These are phyloP conservation scores for Phytophthora citrophthora DNA, from an alignment of 352 stramenopile species.

Conservation along the genomic window DNA sequence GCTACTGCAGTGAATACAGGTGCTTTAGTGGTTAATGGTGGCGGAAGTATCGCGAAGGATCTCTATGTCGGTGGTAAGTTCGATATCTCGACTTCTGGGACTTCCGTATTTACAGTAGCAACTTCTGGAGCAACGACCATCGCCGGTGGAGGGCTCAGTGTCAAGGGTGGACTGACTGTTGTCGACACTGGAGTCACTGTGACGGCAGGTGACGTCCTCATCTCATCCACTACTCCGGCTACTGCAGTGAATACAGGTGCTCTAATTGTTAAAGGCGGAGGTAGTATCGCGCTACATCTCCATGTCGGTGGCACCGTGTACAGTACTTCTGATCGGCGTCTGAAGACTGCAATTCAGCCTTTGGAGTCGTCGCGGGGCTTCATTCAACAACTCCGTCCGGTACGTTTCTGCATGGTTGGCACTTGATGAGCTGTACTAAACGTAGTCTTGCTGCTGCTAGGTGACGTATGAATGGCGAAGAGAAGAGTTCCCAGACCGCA, in stretches of 20 bases:
- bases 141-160: background rate
- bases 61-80: too few relatives aligned
- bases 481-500: slow-evolving; percentile 46
- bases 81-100: too few relatives aligned
- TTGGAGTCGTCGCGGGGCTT: slow-evolving; percentile 26
- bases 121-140: too few relatives aligned
- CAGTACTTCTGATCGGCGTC: slow-evolving; percentile 40
- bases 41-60: too few relatives aligned
- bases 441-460: slow-evolving; percentile 20
- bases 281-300: background rate
- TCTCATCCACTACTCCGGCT: background rate
- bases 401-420: slow-evolving; percentile 17
- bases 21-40: too few relatives aligned
- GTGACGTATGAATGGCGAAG: slow-evolving; percentile 59
- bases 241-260: background rate
- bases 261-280: background rate
- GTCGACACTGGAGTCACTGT: background rate
- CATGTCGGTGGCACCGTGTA: background rate
- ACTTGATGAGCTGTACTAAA: background rate
- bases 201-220: background rate
- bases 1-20: too few relatives aligned
- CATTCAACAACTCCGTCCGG: slow-evolving; percentile 47
- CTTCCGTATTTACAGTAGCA: too few relatives aligned
- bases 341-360: slow-evolving; percentile 44
- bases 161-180: background rate